Conservation (phyloP, 2,329 filamentous ascomycete species). For the Thermomyces lanuginosus region DNA sequence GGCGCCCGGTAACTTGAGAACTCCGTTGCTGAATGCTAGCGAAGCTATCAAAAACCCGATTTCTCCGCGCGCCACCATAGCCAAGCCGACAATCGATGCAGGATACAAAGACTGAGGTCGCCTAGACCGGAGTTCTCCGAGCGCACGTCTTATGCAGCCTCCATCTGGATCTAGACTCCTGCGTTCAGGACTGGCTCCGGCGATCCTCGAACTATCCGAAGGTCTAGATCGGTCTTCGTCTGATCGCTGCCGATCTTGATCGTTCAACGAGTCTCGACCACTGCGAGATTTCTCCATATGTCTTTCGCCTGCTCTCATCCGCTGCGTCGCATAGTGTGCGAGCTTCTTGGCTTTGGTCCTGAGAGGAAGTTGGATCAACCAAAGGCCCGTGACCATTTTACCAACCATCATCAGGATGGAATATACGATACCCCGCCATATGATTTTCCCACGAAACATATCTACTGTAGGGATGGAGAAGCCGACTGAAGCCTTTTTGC, state of each 20-base stretch:
- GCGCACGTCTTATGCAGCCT: no score
- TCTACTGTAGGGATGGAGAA: slow-evolving; percentile 60
- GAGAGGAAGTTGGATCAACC: slow-evolving; percentile 32
- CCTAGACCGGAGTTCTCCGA: slow-evolving; percentile 12
- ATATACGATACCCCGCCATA: slow-evolving; percentile 63
- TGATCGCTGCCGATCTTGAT: slow-evolving; percentile 1
- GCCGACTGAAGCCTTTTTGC: slow-evolving; percentile 42
- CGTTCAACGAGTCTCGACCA: not conserved
- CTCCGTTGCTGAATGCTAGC: slow-evolving; percentile 41
- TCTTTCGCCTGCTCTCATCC: not conserved
- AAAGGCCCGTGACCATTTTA: slow-evolving; percentile 45
- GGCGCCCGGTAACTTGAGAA: slow-evolving; percentile 19
- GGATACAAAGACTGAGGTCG: slow-evolving; percentile 51
- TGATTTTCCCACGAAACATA: slow-evolving; percentile 46
- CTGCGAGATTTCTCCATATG: not conserved
- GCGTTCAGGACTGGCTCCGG: slow-evolving; percentile 8
- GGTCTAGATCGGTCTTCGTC: slow-evolving; percentile 2
- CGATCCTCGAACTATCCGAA: not conserved
- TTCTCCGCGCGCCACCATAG: slow-evolving; percentile 65
- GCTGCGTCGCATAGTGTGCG: slow-evolving; percentile 1
- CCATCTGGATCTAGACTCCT: slow-evolving; percentile 1
- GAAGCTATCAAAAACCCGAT: slow-evolving; percentile 63
- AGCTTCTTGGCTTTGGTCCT: slow-evolving; percentile 4
- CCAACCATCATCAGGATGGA: slow-evolving; percentile 50
- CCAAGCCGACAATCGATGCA: slow-evolving; percentile 46